Conservation (phyloP, 1,284 basidiomycete species). For the Mrakiaceae sp. region DNA sequence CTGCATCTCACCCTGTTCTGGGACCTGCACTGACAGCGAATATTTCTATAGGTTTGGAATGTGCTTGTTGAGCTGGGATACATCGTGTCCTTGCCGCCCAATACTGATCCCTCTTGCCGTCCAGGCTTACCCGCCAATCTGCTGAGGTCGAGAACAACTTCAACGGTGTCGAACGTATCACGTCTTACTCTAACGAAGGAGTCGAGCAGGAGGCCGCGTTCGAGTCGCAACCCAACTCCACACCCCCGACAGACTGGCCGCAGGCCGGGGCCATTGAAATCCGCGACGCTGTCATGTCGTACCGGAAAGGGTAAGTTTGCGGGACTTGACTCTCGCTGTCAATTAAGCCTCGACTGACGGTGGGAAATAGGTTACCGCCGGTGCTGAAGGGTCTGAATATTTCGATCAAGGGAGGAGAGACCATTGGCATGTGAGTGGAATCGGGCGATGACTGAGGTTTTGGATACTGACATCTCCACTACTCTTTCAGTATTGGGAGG, state of each 20-base stretch:
- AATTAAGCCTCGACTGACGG: no score
- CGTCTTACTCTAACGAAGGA: slow-evolving; percentile 49
- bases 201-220: slow-evolving; percentile 54
- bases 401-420: slow-evolving; percentile 7
- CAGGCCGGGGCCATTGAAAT: slow-evolving; percentile 27
- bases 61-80: no score
- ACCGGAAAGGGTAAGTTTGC: slow-evolving; percentile 25
- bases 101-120: no score
- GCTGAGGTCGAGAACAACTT: slow-evolving; percentile 43
- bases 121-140: slow-evolving; percentile 36
- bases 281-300: slow-evolving; percentile 34
- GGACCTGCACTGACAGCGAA: slow-evolving; percentile 21
- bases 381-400: slow-evolving; percentile 39
- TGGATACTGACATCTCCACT: no score
- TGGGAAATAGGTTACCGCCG: slow-evolving; percentile 32
- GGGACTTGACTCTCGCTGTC: no score
- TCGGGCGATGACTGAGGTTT: slow-evolving; percentile 10
- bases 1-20: background rate
- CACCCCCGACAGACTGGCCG: slow-evolving; percentile 41
- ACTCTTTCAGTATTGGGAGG: no score
- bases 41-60: slow-evolving; percentile 47
- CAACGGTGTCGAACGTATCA: slow-evolving; percentile 60
- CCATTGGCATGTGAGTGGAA: slow-evolving; percentile 6
- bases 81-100: no score
- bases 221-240: slow-evolving; percentile 41